Base-by-base conservation (phyloP, 768 basidiomycete species). In the Kwoniella dendrophila region DNA sequence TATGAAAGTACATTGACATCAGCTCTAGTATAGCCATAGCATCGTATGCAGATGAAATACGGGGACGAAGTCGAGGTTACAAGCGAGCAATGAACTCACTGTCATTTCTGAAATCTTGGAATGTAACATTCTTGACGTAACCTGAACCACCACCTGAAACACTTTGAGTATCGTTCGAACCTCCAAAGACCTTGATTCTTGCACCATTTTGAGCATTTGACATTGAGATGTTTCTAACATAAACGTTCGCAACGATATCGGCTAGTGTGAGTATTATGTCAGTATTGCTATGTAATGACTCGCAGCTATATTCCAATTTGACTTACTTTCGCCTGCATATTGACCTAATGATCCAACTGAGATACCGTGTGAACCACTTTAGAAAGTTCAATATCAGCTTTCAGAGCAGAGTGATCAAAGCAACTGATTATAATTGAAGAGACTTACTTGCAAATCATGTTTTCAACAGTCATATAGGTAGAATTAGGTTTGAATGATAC, bases 151-250 rank as follows among this genome's bases (percentile, higher is more conserved):
- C 83, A 24, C 83, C 83, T 8, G 78, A 67, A 2, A 85, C 82
- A 7, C 85, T 85, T 36, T 83, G 81, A 3, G 86, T 86, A 29
- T 86, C 85, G 54, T 83, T 82, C 16, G 82, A 80, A 4, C 86
- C 87, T 4, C 85, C 86, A 81, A 83, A 88, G 0, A 85, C 84
- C 73, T 88, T 88, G 76, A 87, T 87, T 33, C 87, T 81, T 0
- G 86, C 86, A 0, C 86, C 87, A 65, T 87, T 87, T 69, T 85
- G 81, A 10, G 85, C 85, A 57, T 86, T 86, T 11, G 82, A 78
- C 85, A 87, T 86, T 30, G 77, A 81, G 63, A 87, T 81, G 68
- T 86, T 84, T 83, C 85, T 66, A 3, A 85, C 83, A 4, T 81
- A 80, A 40, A 87, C 83, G 74, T 88, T 86, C 63, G 84, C 81